Evolutionary conservation across 192 early-diverging fungal genomes (phyloP).

Genomic region (Coemansia sp.): DNA sequence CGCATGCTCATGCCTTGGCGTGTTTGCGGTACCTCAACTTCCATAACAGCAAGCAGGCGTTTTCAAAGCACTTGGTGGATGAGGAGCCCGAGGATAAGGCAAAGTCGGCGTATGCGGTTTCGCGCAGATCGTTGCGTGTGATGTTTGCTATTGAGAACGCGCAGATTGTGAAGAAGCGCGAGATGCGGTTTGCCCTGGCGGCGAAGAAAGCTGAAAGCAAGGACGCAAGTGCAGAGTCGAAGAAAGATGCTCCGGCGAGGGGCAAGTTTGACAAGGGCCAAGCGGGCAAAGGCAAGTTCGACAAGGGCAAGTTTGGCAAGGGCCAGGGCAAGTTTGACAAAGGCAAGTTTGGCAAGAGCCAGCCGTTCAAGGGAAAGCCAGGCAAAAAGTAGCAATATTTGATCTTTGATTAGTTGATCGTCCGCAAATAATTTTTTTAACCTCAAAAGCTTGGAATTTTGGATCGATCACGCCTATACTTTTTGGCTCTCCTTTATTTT

Average conservation of each 20-base stretch:
- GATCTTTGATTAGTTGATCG: constrained; percentile 4
- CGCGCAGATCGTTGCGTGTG: constrained; percentile 56
- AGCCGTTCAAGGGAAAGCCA: too few relatives aligned
- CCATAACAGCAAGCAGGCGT: constrained; percentile 62
- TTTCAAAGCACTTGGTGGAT: constrained; percentile 55
- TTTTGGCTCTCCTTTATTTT: not conserved
- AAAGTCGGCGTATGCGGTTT: constrained; percentile 36
- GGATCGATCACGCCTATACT: not conserved
- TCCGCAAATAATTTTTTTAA: constrained; percentile 5
- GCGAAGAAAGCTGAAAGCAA: constrained; percentile 9
- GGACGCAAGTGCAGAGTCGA: not conserved
- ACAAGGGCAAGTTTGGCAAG: too few relatives aligned
- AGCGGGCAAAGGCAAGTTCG: too few relatives aligned
- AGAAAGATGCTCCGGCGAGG: too few relatives aligned
- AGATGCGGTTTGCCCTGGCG: constrained; percentile 42
- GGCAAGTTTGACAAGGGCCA: too few relatives aligned
- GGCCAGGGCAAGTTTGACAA: too few relatives aligned
- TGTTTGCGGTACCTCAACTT: constrained; percentile 92
- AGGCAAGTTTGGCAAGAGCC: too few relatives aligned
- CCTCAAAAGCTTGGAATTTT: not conserved
- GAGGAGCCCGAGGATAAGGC: constrained; percentile 13
- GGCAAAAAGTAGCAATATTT: too few relatives aligned
- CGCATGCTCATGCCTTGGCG: constrained; percentile 88
- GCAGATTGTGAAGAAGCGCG: constrained; percentile 71
- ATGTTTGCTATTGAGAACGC: constrained; percentile 93